These are phyloP conservation scores for Suillus subaureus DNA, from an alignment of 768 basidiomycete species.

Conservation along the genomic window DNA sequence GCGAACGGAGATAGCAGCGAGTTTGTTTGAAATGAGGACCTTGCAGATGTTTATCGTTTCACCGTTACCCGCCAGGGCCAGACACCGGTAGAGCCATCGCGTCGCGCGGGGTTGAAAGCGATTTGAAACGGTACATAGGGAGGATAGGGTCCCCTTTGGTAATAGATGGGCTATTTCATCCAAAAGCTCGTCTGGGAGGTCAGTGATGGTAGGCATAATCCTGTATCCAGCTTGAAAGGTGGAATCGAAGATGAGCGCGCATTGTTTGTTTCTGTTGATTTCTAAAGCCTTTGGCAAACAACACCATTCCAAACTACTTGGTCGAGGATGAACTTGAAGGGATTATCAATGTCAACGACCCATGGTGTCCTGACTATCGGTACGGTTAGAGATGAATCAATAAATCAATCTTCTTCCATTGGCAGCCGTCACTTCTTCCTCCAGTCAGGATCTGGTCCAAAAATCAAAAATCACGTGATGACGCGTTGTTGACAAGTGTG, in stretches of 20 bases:
- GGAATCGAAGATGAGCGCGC: neutral
- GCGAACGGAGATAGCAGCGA: constrained; percentile 10
- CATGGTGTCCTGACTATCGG: neutral
- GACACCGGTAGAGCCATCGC: constrained; percentile 11
- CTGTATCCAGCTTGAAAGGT: neutral
- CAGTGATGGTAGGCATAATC: constrained; percentile 5
- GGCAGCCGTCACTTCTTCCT: too few relatives aligned
- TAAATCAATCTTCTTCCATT: neutral
- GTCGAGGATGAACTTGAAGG: neutral
- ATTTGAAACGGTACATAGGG: constrained; percentile 5
- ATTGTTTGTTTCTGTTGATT: constrained; percentile 8
- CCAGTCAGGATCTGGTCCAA: neutral
- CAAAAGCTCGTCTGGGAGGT: constrained; percentile 12
- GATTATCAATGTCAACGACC: neutral
- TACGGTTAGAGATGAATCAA: too few relatives aligned
- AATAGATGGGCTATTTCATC: neutral
- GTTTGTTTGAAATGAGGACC: constrained; percentile 9
- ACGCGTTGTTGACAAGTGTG: constrained; percentile 16
- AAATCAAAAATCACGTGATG: constrained; percentile 26
- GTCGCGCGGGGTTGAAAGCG: neutral
- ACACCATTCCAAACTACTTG: neutral
- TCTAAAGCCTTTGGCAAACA: neutral
- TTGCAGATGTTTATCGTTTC: constrained; percentile 6
- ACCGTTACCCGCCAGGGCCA: neutral
- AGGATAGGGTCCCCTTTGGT: neutral